Evolutionary conservation across 139 green algal species (phyloP).

Genomic region (Raphidocelis subcapitata): DNA sequence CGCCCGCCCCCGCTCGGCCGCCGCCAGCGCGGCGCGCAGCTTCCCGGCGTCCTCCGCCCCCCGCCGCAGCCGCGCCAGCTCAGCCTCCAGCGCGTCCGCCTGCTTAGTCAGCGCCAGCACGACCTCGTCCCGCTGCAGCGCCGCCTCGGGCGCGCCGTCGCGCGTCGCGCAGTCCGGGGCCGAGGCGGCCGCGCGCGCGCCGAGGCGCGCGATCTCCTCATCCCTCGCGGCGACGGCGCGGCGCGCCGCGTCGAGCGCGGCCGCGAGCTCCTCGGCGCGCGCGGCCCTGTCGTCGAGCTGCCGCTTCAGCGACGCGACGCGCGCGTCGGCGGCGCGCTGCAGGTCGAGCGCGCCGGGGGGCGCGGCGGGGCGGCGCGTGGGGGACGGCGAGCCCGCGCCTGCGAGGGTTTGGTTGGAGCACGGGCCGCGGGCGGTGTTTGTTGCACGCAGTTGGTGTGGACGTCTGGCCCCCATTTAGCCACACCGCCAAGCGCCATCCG

Average conservation of each 20-base stretch:
- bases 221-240: conserved; percentile 32
- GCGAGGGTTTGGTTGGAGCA: too few species aligned
- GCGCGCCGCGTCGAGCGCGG: too few species aligned
- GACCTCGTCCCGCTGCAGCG: too few species aligned
- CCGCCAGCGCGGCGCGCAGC: conserved; percentile 5
- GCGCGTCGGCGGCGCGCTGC: conserved; percentile 25
- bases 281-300: conserved; percentile 28
- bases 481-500: too few species aligned
- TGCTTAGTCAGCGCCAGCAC: conserved; percentile 45
- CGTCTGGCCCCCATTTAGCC: too few species aligned
- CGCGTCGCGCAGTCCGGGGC: too few species aligned
- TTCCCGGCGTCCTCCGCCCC: conserved; percentile 10
- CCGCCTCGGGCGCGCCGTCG: too few species aligned
- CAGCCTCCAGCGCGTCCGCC: conserved; percentile 37
- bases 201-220: conserved; percentile 52
- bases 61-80: conserved; percentile 32
- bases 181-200: too few species aligned
- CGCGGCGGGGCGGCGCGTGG: background rate
- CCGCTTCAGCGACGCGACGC: conserved; percentile 46
- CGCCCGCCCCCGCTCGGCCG: conserved; percentile 5
- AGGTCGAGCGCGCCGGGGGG: conserved; percentile 20
- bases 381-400: too few species aligned
- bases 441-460: too few species aligned
- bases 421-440: too few species aligned
- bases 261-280: conserved; percentile 14